Conservation (phyloP, 2,329 filamentous ascomycete genomes). For the Hypoxylon sp. region DNA sequence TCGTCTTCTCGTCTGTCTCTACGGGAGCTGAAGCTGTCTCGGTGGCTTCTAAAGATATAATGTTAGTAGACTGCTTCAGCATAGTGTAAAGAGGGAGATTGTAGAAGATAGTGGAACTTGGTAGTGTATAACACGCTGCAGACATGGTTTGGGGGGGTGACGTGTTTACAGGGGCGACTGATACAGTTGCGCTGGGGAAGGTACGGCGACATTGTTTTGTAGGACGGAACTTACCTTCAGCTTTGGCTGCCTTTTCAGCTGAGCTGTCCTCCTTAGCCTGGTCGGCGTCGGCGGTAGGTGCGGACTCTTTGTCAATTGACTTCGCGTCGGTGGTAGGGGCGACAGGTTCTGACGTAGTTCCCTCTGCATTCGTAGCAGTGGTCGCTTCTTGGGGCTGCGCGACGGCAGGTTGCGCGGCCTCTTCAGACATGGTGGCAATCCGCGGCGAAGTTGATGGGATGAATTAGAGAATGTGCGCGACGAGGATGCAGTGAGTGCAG, state of each 20-base stretch:
- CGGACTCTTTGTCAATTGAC: constrained; percentile 43
- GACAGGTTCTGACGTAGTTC: constrained; percentile 39
- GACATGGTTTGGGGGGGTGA: constrained; percentile 12
- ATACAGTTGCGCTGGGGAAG: constrained; percentile 21
- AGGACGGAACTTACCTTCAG: constrained; percentile 42
- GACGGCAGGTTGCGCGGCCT: constrained; percentile 48
- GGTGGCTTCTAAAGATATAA: constrained; percentile 43
- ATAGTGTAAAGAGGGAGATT: constrained; percentile 4
- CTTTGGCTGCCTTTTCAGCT: constrained; percentile 35
- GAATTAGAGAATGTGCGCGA: constrained; percentile 22
- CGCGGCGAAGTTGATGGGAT: constrained; percentile 4
- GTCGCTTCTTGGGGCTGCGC: constrained; percentile 48
- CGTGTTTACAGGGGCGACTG: constrained; percentile 26
- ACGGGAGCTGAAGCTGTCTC: constrained; percentile 41
- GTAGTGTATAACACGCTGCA: constrained; percentile 7
- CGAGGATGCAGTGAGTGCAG: constrained; percentile 23
- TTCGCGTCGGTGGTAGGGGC: constrained; percentile 45
- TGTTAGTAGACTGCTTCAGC: constrained; percentile 36
- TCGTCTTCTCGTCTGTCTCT: constrained; percentile 47
- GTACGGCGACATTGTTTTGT: constrained; percentile 23
- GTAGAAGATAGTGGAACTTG: constrained; percentile 17
- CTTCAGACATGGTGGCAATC: constrained; percentile 50
- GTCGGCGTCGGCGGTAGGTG: constrained; percentile 32
- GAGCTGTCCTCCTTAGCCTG: constrained; percentile 32
- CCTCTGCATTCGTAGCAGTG: constrained; percentile 32